These are phyloP conservation scores for Dendrobium officinale DNA, from an alignment of 106 monocot species.

Conservation along the genomic window DNA sequence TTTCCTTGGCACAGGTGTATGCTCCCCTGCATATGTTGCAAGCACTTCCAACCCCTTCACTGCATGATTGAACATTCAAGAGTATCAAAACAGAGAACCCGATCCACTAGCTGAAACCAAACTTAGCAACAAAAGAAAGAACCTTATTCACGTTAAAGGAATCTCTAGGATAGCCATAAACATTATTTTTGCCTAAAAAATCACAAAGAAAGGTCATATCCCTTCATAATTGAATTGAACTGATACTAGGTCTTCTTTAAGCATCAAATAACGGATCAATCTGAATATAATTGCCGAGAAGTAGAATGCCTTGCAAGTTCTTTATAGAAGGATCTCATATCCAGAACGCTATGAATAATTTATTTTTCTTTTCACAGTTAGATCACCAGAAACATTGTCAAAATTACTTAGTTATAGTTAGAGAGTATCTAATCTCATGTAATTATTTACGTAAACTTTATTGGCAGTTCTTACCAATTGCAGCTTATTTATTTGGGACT, in stretches of 20 bases:
- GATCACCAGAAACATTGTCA: background rate
- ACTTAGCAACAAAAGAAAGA: conserved; percentile 1
- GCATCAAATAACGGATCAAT: background rate
- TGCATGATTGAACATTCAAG: conserved; percentile 20
- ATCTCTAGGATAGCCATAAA: background rate
- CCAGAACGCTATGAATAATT: background rate
- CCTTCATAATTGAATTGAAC: background rate
- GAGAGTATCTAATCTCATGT: background rate
- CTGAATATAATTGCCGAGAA: background rate
- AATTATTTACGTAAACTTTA: background rate
- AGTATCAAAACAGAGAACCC: conserved; percentile 5
- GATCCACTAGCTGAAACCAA: background rate
- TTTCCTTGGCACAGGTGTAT: conserved; percentile 31
- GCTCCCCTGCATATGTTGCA: conserved; percentile 58
- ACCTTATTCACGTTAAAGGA: background rate
- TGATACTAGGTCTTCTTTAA: background rate
- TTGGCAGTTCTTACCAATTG: background rate
- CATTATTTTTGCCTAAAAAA: background rate
- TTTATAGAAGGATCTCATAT: background rate
- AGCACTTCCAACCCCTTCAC: conserved; percentile 70
- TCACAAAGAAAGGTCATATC: background rate
- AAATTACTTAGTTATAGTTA: background rate
- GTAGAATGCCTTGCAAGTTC: background rate
- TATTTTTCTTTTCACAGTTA: background rate
- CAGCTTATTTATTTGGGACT: background rate